Evolutionary conservation across 2,329 filamentous ascomycete genomes (phyloP).

Genomic region (Aspergillus spinulosporus): DNA sequence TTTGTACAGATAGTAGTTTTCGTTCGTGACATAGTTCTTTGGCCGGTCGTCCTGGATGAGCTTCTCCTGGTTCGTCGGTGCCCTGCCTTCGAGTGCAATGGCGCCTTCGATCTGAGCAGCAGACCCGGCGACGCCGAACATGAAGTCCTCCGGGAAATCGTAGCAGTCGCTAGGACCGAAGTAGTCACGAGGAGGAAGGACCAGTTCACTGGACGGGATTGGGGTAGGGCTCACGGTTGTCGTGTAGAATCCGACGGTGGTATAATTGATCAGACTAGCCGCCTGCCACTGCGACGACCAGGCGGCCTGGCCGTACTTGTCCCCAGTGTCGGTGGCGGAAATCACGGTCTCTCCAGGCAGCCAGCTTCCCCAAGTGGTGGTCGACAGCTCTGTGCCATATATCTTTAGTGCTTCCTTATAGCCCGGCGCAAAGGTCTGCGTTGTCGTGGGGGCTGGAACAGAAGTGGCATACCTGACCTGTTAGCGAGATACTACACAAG

Average conservation of each 20-base stretch:
- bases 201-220: constrained; percentile 55
- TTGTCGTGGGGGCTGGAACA: not conserved
- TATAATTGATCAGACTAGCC: constrained; percentile 35
- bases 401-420: not conserved
- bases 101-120: constrained; percentile 50
- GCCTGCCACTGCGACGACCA: constrained; percentile 38
- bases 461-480: not conserved
- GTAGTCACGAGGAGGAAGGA: constrained; percentile 56
- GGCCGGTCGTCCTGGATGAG: constrained; percentile 34
- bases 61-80: constrained; percentile 43
- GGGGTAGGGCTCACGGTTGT: constrained; percentile 59
- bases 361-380: constrained; percentile 7
- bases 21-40: constrained; percentile 52
- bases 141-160: constrained; percentile 39
- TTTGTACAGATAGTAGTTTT: constrained; percentile 54
- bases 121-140: constrained; percentile 46
- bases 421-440: not conserved
- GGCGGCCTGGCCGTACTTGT: constrained; percentile 39
- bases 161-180: constrained; percentile 45
- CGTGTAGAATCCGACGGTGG: constrained; percentile 40
- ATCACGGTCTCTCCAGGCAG: not conserved
- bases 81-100: constrained; percentile 42
- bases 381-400: not conserved
- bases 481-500: not conserved
- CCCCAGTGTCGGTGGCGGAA: constrained; percentile 9